A percentile compares a stretch with the other conserved stretches of the same genome.
Evolutionary conservation across 2,329 filamentous ascomycete genomes (phyloP).

Genomic region (Neoascochyta sp.): DNA sequence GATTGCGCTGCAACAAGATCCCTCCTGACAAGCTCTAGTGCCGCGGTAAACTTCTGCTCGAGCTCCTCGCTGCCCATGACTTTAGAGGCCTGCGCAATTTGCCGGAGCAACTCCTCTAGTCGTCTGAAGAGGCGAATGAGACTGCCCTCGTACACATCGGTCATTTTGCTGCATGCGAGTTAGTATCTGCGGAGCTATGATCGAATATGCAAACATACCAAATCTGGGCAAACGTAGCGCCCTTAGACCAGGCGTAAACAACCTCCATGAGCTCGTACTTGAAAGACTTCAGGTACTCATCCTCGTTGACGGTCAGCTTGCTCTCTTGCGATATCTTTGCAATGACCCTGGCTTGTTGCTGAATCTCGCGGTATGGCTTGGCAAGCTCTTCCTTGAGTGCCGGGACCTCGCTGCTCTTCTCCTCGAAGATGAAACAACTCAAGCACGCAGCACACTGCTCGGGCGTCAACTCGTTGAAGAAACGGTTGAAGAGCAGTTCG

Average conservation of each 20-base stretch:
- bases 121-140: constrained; percentile 94
- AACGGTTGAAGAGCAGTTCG: constrained; percentile 91
- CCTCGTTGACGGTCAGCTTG: constrained; percentile 90
- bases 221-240: constrained; percentile 85
- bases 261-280: constrained; percentile 98
- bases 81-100: constrained; percentile 93
- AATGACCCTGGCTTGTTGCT: constrained; percentile 79
- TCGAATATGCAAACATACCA: constrained; percentile 62
- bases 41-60: constrained; percentile 84
- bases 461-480: constrained; percentile 92
- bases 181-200: constrained; percentile 1
- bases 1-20: constrained; percentile 95
- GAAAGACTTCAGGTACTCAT: constrained; percentile 84
- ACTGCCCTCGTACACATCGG: constrained; percentile 94
- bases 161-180: constrained; percentile 78
- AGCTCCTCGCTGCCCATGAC: constrained; percentile 98
- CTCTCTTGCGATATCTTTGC: constrained; percentile 94
- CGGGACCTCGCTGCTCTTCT: constrained; percentile 76
- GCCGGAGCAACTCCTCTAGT: constrained; percentile 86
- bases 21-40: constrained; percentile 78
- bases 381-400: constrained; percentile 75
- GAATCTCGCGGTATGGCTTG: constrained; percentile 82
- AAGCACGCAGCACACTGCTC: constrained; percentile 83
- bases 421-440: constrained; percentile 95
- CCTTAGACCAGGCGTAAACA: constrained; percentile 86